Percentiles rank a stretch among this genome's conserved stretches.
These are phyloP conservation scores for Oryza officinalis DNA, from an alignment of 176 grass and related monocot species.

Conservation along the genomic window DNA sequence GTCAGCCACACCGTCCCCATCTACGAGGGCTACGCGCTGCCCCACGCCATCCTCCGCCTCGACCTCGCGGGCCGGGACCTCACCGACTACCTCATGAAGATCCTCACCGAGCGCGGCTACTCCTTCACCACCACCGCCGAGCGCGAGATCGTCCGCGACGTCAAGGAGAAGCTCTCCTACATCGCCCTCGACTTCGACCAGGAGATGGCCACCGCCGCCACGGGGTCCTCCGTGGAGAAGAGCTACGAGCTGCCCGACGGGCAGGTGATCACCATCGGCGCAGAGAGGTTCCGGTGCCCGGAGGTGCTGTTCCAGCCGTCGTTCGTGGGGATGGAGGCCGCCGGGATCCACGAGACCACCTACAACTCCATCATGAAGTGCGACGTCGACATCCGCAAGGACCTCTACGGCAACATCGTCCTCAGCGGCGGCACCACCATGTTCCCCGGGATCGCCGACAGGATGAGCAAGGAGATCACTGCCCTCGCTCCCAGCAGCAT, in stretches of 20 bases:
- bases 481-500: constrained; percentile 61
- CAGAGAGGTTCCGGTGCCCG: constrained; percentile 62
- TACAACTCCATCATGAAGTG: constrained; percentile 80
- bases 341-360: constrained; percentile 63
- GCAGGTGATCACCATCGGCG: constrained; percentile 64
- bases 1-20: constrained; percentile 67
- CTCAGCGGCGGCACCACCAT: constrained; percentile 67
- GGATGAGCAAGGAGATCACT: constrained; percentile 77
- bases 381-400: constrained; percentile 68
- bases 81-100: constrained; percentile 62
- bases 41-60: constrained; percentile 60
- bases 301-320: constrained; percentile 75
- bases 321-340: constrained; percentile 68
- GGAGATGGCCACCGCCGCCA: constrained; percentile 47
- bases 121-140: constrained; percentile 66
- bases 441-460: constrained; percentile 60
- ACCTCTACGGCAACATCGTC: constrained; percentile 69
- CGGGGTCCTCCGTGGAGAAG: constrained; percentile 56
- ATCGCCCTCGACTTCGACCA: constrained; percentile 59
- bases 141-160: constrained; percentile 58
- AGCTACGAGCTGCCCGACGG: constrained; percentile 60
- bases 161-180: constrained; percentile 62
- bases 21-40: constrained; percentile 60
- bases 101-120: constrained; percentile 62
- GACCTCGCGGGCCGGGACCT: constrained; percentile 57